phyloP scores from a whole-genome alignment of 805 yeast genomes.

The Metschnikowia proteae region DNA sequence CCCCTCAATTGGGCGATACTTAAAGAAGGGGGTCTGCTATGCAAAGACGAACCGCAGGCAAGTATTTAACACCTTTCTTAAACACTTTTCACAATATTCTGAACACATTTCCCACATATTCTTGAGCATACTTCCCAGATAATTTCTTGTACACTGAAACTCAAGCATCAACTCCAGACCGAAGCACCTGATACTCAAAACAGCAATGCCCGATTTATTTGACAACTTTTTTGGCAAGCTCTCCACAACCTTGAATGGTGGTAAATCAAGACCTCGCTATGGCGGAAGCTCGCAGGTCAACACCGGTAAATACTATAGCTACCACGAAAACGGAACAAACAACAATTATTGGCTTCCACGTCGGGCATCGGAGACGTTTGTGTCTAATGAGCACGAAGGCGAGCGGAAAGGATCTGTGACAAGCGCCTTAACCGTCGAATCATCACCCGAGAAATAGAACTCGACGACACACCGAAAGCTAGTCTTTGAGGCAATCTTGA shows the following conservation, averaged over 20 bases:
- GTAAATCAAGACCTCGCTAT: conserved; percentile 31
- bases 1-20: neutral
- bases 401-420: conserved; percentile 3
- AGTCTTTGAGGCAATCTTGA: neutral
- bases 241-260: conserved; percentile 30
- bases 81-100: no score
- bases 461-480: neutral
- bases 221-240: conserved; percentile 36
- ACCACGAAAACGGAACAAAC: conserved; percentile 33
- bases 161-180: no score
- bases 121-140: no score
- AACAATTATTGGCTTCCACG: conserved; percentile 33
- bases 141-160: no score
- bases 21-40: neutral
- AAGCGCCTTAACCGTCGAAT: neutral
- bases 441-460: neutral
- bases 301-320: conserved; percentile 35
- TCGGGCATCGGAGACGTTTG: neutral
- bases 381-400: neutral
- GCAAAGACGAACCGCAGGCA: neutral
- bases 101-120: no score
- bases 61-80: neutral
- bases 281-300: conserved; percentile 33
- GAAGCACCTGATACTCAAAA: no score
- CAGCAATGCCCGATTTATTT: conserved; percentile 33